These are phyloP conservation scores for Earliella scabrosa DNA, from an alignment of 1,284 basidiomycete genomes.

Conservation along the genomic window DNA sequence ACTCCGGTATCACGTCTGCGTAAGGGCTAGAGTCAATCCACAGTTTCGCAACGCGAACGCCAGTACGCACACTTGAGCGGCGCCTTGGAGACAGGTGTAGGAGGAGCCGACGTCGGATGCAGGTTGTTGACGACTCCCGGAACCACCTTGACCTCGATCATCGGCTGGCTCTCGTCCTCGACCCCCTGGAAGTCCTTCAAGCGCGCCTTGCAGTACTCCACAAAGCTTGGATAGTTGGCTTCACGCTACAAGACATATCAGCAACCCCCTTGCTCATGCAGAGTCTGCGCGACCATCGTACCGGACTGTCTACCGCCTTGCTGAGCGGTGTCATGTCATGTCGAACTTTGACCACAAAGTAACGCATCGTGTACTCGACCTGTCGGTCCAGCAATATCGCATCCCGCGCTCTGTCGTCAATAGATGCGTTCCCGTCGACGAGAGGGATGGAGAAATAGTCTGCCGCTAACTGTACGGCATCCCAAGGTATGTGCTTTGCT, in stretches of 20 bases:
- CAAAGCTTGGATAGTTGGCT: slow-evolving; percentile 53
- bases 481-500: slow-evolving; percentile 64
- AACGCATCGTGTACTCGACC: slow-evolving; percentile 77
- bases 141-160: slow-evolving; percentile 67
- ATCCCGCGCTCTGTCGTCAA: slow-evolving; percentile 55
- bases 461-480: slow-evolving; percentile 55
- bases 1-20: slow-evolving; percentile 77
- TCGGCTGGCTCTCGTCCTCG: slow-evolving; percentile 64
- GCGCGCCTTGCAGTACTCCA: slow-evolving; percentile 67
- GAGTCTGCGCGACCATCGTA: slow-evolving; percentile 31
- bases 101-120: slow-evolving; percentile 46
- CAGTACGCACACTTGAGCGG: slow-evolving; percentile 57
- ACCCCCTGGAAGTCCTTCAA: slow-evolving; percentile 65
- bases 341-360: slow-evolving; percentile 58
- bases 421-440: slow-evolving; percentile 43
- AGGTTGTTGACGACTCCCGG: slow-evolving; percentile 58
- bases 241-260: slow-evolving; percentile 53
- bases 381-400: slow-evolving; percentile 74
- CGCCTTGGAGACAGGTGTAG: slow-evolving; percentile 41
- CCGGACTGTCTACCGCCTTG: slow-evolving; percentile 65
- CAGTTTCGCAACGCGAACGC: background rate
- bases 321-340: slow-evolving; percentile 73
- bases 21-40: slow-evolving; percentile 2
- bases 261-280: background rate
- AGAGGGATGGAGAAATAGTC: slow-evolving; percentile 56